phyloP scores from a whole-genome alignment of 768 basidiomycete species.

The Imleria badia region DNA sequence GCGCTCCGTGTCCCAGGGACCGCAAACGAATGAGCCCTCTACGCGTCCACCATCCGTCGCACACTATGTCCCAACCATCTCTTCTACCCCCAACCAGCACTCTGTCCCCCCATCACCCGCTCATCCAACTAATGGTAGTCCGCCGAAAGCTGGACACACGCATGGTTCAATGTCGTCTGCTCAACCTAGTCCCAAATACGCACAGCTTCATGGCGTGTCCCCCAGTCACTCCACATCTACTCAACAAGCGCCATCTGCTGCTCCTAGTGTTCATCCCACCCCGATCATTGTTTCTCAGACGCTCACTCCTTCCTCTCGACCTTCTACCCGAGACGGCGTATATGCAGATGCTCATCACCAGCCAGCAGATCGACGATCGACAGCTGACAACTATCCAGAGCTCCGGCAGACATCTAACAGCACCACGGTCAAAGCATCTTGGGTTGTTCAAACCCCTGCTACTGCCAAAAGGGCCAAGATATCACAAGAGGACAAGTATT shows the following conservation, averaged over 20 bases:
- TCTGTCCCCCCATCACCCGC: slow-evolving; percentile 22
- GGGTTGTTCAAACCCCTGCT: slow-evolving; percentile 33
- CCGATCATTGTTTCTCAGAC: slow-evolving; percentile 22
- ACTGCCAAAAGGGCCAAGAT: slow-evolving; percentile 17
- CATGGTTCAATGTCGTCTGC: slow-evolving; percentile 12
- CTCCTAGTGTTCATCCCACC: slow-evolving; percentile 20
- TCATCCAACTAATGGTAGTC: slow-evolving; percentile 13
- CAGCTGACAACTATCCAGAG: slow-evolving; percentile 9
- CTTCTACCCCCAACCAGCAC: slow-evolving; percentile 13
- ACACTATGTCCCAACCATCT: slow-evolving; percentile 7
- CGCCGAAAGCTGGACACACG: slow-evolving; percentile 13
- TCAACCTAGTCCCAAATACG: slow-evolving; percentile 27
- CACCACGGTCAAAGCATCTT: slow-evolving; percentile 29
- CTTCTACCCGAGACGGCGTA: slow-evolving; percentile 25
- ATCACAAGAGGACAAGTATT: slow-evolving; percentile 32
- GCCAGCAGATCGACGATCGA: slow-evolving; percentile 12
- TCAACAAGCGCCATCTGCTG: slow-evolving; percentile 21
- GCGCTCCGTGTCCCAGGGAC: slow-evolving; percentile 30
- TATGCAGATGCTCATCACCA: slow-evolving; percentile 12
- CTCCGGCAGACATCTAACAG: slow-evolving; percentile 15
- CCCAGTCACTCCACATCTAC: slow-evolving; percentile 3
- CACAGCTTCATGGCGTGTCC: slow-evolving; percentile 17
- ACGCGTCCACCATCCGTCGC: slow-evolving; percentile 26
- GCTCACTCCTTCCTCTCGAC: slow-evolving; percentile 25
- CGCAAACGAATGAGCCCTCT: slow-evolving; percentile 20